These are phyloP conservation scores for Dictyostelium brefeldianum DNA, from an alignment of 78 protist species.

Conservation along the genomic window DNA sequence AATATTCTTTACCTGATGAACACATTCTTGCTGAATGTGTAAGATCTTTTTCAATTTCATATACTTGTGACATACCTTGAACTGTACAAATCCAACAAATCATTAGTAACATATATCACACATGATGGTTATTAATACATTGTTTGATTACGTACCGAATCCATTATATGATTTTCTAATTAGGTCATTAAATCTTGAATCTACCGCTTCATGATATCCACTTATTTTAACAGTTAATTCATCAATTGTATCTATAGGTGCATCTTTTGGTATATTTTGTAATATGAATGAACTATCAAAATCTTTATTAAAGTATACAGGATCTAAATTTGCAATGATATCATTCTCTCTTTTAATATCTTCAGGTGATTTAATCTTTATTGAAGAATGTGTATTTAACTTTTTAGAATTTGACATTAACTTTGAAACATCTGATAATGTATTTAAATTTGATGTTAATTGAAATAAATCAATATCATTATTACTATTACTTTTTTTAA, in stretches of 20 bases:
- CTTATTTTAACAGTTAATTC: slow-evolving; percentile 38
- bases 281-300: slow-evolving; percentile 34
- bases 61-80: slow-evolving; percentile 79
- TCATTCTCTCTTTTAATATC: slow-evolving; percentile 38
- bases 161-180: slow-evolving; percentile 72
- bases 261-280: slow-evolving; percentile 19
- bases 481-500: neutral
- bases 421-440: slow-evolving; percentile 38
- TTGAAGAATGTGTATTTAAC: neutral
- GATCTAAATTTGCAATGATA: slow-evolving; percentile 32
- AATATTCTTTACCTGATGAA: slow-evolving; percentile 48
- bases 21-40: slow-evolving; percentile 73
- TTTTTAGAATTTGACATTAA: slow-evolving; percentile 26
- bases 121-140: neutral
- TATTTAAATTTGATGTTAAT: slow-evolving; percentile 58
- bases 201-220: slow-evolving; percentile 64
- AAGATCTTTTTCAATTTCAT: slow-evolving; percentile 74
- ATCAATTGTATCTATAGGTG: slow-evolving; percentile 33
- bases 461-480: slow-evolving; percentile 45
- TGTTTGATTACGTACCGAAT: slow-evolving; percentile 26
- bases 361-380: slow-evolving; percentile 38
- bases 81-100: neutral
- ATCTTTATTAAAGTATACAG: slow-evolving; percentile 30
- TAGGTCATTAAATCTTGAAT: slow-evolving; percentile 69
- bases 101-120: neutral